Evolutionary conservation across 2,329 filamentous ascomycete species (phyloP).

Genomic region (Chrysoporthe cubensis): DNA sequence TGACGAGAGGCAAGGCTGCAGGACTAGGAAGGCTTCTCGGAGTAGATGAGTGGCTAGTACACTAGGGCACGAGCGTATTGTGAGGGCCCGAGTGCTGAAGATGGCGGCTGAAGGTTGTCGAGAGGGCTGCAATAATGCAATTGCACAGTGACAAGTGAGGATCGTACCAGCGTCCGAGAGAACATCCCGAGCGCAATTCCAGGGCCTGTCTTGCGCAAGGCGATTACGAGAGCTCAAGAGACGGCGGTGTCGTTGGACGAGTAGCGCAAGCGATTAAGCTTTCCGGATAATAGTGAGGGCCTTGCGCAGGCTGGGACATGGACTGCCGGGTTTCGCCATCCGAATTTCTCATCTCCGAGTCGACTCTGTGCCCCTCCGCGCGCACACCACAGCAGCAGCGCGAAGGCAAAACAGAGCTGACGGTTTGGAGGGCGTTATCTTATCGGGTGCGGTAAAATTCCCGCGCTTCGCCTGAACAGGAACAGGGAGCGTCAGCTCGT

Average conservation of each 20-base stretch:
- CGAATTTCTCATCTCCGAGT: background rate
- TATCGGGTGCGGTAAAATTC: conserved; percentile 3
- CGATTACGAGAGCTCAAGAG: background rate
- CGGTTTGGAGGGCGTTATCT: background rate
- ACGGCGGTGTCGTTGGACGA: background rate
- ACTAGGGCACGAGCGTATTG: background rate
- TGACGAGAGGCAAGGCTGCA: background rate
- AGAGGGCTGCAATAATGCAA: background rate
- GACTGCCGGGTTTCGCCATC: background rate
- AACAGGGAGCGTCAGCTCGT: conserved; percentile 8
- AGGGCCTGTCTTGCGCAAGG: background rate
- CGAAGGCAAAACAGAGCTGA: background rate
- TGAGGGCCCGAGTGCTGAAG: background rate
- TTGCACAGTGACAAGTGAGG: background rate
- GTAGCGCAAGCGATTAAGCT: conserved; percentile 5
- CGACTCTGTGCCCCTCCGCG: background rate
- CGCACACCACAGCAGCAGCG: background rate
- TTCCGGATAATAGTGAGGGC: background rate
- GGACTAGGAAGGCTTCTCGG: background rate
- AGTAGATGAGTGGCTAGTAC: background rate
- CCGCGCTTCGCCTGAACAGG: background rate
- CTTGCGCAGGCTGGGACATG: background rate
- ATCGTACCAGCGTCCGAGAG: background rate
- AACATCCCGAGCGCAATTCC: background rate
- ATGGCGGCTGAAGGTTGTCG: background rate